A percentile compares a stretch with the other conserved stretches of the same genome.
Conservation (phyloP, 441 rosid species). For the Croton laevigatus region DNA sequence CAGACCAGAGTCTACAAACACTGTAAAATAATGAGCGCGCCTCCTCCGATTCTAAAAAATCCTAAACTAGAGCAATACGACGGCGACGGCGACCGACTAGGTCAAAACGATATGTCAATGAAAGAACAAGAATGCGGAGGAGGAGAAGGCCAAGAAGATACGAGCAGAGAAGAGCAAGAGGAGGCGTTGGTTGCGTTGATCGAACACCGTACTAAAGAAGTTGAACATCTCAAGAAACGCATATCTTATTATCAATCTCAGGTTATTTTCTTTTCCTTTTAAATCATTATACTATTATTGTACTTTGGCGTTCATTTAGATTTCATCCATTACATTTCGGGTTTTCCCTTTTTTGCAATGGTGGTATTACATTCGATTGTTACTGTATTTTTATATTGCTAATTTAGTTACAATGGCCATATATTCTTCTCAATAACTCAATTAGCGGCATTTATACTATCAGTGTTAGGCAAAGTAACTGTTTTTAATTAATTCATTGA, state of each 20-base stretch:
- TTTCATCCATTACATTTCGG: background rate
- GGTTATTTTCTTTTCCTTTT: conserved; percentile 31
- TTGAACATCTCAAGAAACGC: conserved; percentile 58
- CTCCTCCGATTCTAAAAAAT: conserved; percentile 33
- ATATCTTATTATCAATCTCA: conserved; percentile 67
- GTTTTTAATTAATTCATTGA: background rate
- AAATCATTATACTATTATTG: background rate
- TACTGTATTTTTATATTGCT: background rate
- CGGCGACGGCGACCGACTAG: background rate
- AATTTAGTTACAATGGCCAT: background rate
- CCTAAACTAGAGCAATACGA: conserved; percentile 26
- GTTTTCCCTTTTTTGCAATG: background rate
- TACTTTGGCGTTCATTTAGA: background rate
- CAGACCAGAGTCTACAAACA: background rate
- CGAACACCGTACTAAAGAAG: conserved; percentile 71
- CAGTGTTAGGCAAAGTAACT: background rate
- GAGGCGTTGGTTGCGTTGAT: conserved; percentile 68
- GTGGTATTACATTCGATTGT: background rate
- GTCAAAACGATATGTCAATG: conserved; percentile 2
- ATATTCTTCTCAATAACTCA: background rate
- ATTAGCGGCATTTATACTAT: background rate
- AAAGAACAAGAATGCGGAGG: conserved; percentile 22
- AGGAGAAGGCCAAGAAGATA: conserved; percentile 28
- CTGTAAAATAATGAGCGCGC: conserved; percentile 27
- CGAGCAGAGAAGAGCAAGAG: conserved; percentile 55